Base-by-base conservation (phyloP, 2,329 filamentous ascomycete species). In the Microascus cirrosus region DNA sequence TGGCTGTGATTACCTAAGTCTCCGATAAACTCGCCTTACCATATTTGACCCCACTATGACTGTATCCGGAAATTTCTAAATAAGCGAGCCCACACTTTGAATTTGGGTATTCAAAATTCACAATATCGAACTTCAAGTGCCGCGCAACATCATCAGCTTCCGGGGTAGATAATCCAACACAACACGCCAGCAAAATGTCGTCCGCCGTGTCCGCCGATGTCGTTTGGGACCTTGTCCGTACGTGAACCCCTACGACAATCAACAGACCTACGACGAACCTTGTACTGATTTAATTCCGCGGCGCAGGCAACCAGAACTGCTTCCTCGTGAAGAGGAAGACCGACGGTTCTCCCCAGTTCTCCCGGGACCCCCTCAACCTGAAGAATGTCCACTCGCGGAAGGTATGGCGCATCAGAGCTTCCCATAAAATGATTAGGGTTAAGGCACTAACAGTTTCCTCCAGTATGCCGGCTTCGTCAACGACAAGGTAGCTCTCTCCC, bases 201-300 rank as follows among this genome's bases (percentile, higher is more conserved):
- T 75, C 85, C 69, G 90, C 91, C 81, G 81, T 95, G 72, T 95
- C 91, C 74, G 77, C 86, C 72, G 92, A 96, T 79, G 83, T 96
- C 69, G 79, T 96, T 82, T 97, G 93, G 93, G 87, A 93, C 84
- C 79, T 95, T 76, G 86, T 87, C 82, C 90, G 92, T 96, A 86
- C 77, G 91, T 91, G 84, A 48, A 45, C 28, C 36, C 32, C 36
- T 15, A 8, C 11, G 6, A 50, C 20, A 20, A 10, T 22, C 8
- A n/a, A 50, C n/a, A 4, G 12, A 6, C n/a, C 10, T 8, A n/a
- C 22, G 18, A 8, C 12, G 45, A 24, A 22, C 45, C 3, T 11
- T 20, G 12, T 24, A 50, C 45, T 50, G 45, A 50, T 24, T 24
- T 20, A 22, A 22, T 24, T 24, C 22, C 45, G 45, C 45, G 7